phyloP scores from a whole-genome alignment of 345 rosid genomes.

The Aethionema arabicum region DNA sequence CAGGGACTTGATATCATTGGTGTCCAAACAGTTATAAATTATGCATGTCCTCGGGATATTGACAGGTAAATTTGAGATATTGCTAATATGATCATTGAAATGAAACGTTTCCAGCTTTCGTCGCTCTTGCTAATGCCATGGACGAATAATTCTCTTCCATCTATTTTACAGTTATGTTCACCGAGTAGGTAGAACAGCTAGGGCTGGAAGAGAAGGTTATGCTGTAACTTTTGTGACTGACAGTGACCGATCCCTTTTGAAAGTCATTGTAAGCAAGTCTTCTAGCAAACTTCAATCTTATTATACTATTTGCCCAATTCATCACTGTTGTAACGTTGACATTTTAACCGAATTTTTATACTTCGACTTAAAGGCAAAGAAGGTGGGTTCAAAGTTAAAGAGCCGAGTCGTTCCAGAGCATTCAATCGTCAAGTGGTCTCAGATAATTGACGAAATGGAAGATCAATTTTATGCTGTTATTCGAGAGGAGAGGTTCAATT shows the following conservation, averaged over 20 bases:
- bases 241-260: conserved; percentile 83
- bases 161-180: conserved; percentile 72
- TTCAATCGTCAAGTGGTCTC: conserved; percentile 84
- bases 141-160: neutral
- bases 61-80: conserved; percentile 51
- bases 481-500: conserved; percentile 73
- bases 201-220: conserved; percentile 98
- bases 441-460: conserved; percentile 84
- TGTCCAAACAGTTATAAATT: conserved; percentile 92
- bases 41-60: conserved; percentile 95
- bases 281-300: conserved; percentile 18
- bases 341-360: conserved; percentile 3
- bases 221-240: conserved; percentile 95
- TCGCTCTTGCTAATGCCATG: conserved; percentile 11
- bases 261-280: conserved; percentile 72
- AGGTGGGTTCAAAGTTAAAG: conserved; percentile 87
- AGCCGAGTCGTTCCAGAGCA: conserved; percentile 82
- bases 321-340: conserved; percentile 13
- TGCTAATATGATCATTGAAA: neutral
- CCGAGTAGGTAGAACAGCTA: conserved; percentile 95
- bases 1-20: conserved; percentile 98
- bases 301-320: neutral
- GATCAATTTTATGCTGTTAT: conserved; percentile 67
- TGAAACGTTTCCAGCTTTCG: conserved; percentile 7
- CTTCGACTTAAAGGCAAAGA: conserved; percentile 56